phyloP scores from a whole-genome alignment of 2,329 filamentous ascomycete species.

The Aspergillus phoenicis region DNA sequence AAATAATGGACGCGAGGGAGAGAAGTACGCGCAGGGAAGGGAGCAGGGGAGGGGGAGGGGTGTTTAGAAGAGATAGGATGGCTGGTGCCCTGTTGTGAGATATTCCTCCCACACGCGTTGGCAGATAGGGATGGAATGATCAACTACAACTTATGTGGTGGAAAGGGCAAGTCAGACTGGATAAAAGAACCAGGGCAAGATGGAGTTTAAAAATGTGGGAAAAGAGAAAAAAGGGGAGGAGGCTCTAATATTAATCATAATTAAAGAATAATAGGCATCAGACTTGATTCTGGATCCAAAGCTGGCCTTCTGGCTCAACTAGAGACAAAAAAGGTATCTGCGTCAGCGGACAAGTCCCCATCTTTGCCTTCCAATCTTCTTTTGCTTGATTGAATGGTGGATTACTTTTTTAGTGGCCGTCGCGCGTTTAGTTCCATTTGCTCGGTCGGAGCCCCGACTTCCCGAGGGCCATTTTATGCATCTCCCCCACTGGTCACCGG shows the following conservation, averaged over 20 bases:
- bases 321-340: neutral
- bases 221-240: neutral
- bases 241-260: neutral
- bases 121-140: conserved; percentile 5
- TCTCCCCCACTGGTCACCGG: neutral
- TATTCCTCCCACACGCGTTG: conserved; percentile 3
- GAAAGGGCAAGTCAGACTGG: neutral
- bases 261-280: neutral
- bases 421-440: neutral
- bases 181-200: neutral
- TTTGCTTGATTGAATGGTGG: neutral
- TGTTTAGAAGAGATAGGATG: neutral
- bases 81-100: neutral
- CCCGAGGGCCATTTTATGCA: conserved; percentile 18
- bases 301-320: neutral
- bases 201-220: neutral
- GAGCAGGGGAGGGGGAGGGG: neutral
- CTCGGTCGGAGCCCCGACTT: conserved; percentile 18
- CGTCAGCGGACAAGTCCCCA: conserved; percentile 1
- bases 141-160: neutral
- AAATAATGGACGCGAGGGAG: neutral
- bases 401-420: conserved; percentile 2
- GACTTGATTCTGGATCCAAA: no score
- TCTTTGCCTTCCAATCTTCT: neutral
- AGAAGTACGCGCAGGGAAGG: neutral